Evolutionary conservation across 768 basidiomycete species (phyloP).

Genomic region (Macrolepiota dolichaula): DNA sequence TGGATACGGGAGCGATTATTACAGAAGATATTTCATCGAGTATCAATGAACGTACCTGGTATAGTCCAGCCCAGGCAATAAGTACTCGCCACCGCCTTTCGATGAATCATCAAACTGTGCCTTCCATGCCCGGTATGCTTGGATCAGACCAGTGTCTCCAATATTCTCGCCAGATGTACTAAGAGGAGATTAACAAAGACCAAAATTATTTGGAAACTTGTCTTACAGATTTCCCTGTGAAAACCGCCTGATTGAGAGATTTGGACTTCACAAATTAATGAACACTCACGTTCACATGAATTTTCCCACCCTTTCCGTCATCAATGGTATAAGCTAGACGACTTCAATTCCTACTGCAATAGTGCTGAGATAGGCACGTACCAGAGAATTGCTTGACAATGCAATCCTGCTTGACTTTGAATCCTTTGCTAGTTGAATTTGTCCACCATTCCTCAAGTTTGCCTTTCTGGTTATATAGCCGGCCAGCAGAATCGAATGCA

Average conservation of each 20-base stretch:
- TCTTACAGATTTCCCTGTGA: slow-evolving; percentile 71
- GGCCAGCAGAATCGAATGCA: slow-evolving; percentile 86
- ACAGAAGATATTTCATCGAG: neutral
- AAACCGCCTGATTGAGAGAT: neutral
- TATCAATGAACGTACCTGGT: slow-evolving; percentile 50
- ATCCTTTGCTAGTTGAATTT: slow-evolving; percentile 78
- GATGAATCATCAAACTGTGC: slow-evolving; percentile 61
- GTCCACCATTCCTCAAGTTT: slow-evolving; percentile 93
- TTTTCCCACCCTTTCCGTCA: slow-evolving; percentile 79
- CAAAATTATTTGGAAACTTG: neutral
- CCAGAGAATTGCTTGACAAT: slow-evolving; percentile 91
- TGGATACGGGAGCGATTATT: neutral
- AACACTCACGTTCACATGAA: slow-evolving; percentile 75
- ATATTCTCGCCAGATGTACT: slow-evolving; percentile 93
- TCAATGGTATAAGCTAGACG: slow-evolving; percentile 70
- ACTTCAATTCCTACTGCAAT: slow-evolving; percentile 6
- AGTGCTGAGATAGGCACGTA: slow-evolving; percentile 23
- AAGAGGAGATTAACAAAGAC: slow-evolving; percentile 12
- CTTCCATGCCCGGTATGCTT: slow-evolving; percentile 92
- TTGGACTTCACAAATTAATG: neutral
- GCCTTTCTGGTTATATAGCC: slow-evolving; percentile 88
- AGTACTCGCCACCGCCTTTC: slow-evolving; percentile 57
- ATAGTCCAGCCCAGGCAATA: slow-evolving; percentile 78
- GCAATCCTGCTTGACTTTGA: slow-evolving; percentile 80
- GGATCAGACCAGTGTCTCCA: slow-evolving; percentile 80